Percentiles rank a stretch among this genome's conserved stretches.
These are phyloP conservation scores for Centrapalus pauciflorus DNA, from an alignment of 129 eudicot genomes.

Conservation along the genomic window DNA sequence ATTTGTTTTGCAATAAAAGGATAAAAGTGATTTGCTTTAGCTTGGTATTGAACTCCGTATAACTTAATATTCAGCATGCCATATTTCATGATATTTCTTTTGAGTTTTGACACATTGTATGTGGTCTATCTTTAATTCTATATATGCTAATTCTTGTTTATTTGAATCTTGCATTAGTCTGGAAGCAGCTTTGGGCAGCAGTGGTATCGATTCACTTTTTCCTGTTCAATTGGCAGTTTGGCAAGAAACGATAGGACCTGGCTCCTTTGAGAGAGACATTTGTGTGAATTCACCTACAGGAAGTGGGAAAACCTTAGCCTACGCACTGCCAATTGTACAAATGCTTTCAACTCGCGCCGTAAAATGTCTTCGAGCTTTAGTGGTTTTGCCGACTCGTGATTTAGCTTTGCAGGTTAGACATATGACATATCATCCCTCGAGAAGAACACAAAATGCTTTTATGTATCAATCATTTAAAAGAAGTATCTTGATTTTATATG, in stretches of 20 bases:
- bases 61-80: background rate
- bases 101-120: background rate
- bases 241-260: conserved; percentile 95
- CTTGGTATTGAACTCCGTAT: background rate
- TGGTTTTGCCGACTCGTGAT: conserved; percentile 92
- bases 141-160: background rate
- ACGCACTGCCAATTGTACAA: conserved; percentile 87
- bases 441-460: background rate
- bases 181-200: conserved; percentile 45
- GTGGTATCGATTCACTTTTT: conserved; percentile 63
- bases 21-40: background rate
- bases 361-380: conserved; percentile 77
- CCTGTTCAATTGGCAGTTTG: conserved; percentile 92
- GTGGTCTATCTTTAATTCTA: background rate
- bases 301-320: conserved; percentile 87
- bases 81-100: background rate
- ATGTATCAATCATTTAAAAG: background rate
- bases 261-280: conserved; percentile 76
- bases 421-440: background rate
- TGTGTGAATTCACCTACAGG: conserved; percentile 95
- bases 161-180: conserved; percentile 38
- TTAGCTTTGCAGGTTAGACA: conserved; percentile 77
- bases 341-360: conserved; percentile 62
- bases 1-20: no score
- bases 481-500: no score